A percentile compares a stretch with the other conserved stretches of the same genome.
Conservation (phyloP, 2,329 filamentous ascomycete genomes). For the Colletotrichum godetiae region DNA sequence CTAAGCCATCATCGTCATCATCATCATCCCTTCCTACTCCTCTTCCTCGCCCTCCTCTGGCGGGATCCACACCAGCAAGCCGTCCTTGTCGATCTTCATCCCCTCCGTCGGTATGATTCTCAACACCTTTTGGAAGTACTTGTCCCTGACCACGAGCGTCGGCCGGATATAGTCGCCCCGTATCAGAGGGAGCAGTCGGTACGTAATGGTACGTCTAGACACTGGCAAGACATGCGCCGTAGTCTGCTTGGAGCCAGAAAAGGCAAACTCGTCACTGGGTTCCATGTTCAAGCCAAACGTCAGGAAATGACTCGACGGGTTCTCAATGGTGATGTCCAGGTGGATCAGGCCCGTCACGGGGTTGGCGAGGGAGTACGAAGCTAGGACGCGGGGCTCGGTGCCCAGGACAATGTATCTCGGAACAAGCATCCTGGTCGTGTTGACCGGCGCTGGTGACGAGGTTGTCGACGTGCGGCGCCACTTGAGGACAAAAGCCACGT, state of each 20-base stretch:
- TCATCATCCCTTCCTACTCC: conserved; percentile 34
- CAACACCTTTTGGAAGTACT: conserved; percentile 92
- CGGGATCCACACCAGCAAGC: conserved; percentile 72
- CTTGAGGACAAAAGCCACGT: conserved; percentile 78
- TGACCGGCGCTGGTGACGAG: conserved; percentile 48
- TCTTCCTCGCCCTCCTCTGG: conserved; percentile 49
- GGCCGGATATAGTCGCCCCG: conserved; percentile 77
- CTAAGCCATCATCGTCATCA: neutral
- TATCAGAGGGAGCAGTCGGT: conserved; percentile 77
- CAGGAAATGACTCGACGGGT: conserved; percentile 92
- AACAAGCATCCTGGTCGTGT: conserved; percentile 77
- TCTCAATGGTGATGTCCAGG: conserved; percentile 80
- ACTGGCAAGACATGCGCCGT: conserved; percentile 86
- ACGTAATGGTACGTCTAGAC: conserved; percentile 79
- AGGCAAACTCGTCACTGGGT: conserved; percentile 90
- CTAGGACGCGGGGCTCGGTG: conserved; percentile 87
- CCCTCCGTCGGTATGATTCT: conserved; percentile 83
- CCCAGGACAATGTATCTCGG: conserved; percentile 85
- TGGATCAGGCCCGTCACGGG: conserved; percentile 51
- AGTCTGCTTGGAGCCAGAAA: conserved; percentile 86
- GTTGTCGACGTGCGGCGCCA: conserved; percentile 73
- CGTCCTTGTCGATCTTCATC: conserved; percentile 73
- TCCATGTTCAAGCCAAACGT: conserved; percentile 96
- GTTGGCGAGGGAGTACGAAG: conserved; percentile 60
- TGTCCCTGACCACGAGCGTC: conserved; percentile 82